phyloP scores from a whole-genome alignment of 73 alveolate species.

The Urostyla sp. region DNA sequence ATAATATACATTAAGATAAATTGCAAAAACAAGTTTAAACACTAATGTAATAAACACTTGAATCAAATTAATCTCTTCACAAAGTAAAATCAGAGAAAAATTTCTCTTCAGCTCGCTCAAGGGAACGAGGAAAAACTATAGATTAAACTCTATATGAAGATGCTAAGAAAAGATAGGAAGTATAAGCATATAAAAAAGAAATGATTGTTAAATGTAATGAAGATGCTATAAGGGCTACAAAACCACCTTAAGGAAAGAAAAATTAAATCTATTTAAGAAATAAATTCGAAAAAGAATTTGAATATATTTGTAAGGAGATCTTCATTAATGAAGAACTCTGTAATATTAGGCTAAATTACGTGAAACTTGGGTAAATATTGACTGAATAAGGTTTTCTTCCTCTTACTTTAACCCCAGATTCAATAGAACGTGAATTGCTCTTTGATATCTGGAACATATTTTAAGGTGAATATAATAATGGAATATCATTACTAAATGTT shows the following conservation, averaged over 20 bases:
- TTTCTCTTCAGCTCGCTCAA: conserved; percentile 2
- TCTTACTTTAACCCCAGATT: conserved; percentile 57
- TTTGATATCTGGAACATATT: conserved; percentile 66
- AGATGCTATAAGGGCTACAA: conserved; percentile 14
- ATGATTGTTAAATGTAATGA: background rate
- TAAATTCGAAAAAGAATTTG: conserved; percentile 36
- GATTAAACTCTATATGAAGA: conserved; percentile 27
- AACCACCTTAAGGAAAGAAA: conserved; percentile 18
- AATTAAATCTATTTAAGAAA: conserved; percentile 10
- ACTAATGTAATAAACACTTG: background rate
- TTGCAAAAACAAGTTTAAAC: background rate
- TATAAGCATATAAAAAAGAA: background rate
- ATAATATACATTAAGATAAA: conserved; percentile 14
- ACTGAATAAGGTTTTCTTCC: conserved; percentile 58
- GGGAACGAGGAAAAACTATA: conserved; percentile 3
- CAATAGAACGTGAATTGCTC: conserved; percentile 54
- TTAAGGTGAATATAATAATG: conserved; percentile 63
- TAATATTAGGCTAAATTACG: conserved; percentile 41
- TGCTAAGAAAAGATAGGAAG: conserved; percentile 25
- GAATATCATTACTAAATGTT: conserved; percentile 44
- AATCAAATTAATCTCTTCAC: background rate
- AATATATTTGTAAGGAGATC: background rate
- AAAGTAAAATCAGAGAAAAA: conserved; percentile 25
- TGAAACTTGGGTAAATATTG: conserved; percentile 50
- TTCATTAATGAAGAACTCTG: background rate